phyloP scores from a whole-genome alignment of 2,329 filamentous ascomycete species.

The Sclerotinia nivalis region DNA sequence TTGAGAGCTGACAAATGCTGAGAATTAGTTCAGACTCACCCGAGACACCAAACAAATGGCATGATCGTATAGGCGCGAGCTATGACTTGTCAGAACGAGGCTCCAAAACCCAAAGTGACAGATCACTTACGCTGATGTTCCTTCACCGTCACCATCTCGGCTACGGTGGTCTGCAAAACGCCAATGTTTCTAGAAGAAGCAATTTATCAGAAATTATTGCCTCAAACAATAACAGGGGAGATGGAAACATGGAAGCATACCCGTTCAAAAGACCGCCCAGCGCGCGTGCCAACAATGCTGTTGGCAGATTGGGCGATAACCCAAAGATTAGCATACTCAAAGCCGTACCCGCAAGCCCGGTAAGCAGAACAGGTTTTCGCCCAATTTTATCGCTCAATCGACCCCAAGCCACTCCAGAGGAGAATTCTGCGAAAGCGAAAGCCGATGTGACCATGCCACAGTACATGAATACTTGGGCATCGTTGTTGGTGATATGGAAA shows the following conservation, averaged over 20 bases:
- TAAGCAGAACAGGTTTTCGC: conserved; percentile 87
- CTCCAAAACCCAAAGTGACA: conserved; percentile 39
- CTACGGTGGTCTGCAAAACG: conserved; percentile 91
- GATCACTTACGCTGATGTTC: conserved; percentile 77
- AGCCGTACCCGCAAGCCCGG: conserved; percentile 86
- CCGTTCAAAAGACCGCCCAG: conserved; percentile 91
- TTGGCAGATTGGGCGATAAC: conserved; percentile 77
- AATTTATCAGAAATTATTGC: conserved; percentile 28
- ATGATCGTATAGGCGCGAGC: conserved; percentile 95
- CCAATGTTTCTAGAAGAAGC: conserved; percentile 73
- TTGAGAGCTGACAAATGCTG: conserved; percentile 22
- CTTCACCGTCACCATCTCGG: conserved; percentile 88
- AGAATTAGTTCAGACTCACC: conserved; percentile 52
- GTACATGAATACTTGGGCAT: conserved; percentile 83
- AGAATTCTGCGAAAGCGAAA: conserved; percentile 94
- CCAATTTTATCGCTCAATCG: conserved; percentile 88
- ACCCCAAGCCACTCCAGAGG: conserved; percentile 90
- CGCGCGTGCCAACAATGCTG: conserved; percentile 84
- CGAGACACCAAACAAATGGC: conserved; percentile 97
- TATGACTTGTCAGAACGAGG: conserved; percentile 44
- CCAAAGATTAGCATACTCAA: conserved; percentile 92
- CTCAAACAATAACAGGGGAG: conserved; percentile 14
- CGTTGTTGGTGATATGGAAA: conserved; percentile 79
- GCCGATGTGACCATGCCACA: conserved; percentile 95
- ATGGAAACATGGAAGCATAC: conserved; percentile 50